A percentile compares a stretch with the other conserved stretches of the same genome.
These are phyloP conservation scores for Rheum nobile DNA, from an alignment of 148 eudicot species.

Conservation along the genomic window DNA sequence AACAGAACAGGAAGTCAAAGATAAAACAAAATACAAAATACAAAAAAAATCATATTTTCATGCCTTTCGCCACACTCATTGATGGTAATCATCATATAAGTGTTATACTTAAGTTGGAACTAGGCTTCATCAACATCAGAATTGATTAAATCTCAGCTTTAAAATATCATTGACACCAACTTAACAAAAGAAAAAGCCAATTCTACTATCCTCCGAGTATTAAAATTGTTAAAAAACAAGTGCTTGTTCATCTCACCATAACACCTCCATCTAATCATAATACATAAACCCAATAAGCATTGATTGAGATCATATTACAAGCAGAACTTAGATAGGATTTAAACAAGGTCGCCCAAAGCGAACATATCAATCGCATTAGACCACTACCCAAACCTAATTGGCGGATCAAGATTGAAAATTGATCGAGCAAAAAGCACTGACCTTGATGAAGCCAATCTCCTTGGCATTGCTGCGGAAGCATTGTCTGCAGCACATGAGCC, in stretches of 20 bases:
- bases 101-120: no score
- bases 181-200: neutral
- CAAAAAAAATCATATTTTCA: no score
- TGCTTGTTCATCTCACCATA: neutral
- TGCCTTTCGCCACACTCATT: no score
- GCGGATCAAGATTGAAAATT: neutral
- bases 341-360: neutral
- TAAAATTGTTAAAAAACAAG: neutral
- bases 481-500: slow-evolving; percentile 53
- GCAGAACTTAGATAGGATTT: neutral
- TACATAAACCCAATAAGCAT: neutral
- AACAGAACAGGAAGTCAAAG: no score
- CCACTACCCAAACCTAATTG: neutral
- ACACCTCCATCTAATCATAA: neutral
- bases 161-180: neutral
- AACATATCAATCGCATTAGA: neutral
- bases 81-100: no score
- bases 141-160: neutral
- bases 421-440: neutral
- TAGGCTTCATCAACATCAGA: neutral
- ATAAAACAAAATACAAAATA: no score
- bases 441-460: slow-evolving; percentile 49
- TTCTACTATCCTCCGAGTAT: neutral
- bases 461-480: slow-evolving; percentile 53
- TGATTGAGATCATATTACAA: neutral